Conservation (phyloP, 352 stramenopile genomes). For the Peronospora belbahrii region DNA sequence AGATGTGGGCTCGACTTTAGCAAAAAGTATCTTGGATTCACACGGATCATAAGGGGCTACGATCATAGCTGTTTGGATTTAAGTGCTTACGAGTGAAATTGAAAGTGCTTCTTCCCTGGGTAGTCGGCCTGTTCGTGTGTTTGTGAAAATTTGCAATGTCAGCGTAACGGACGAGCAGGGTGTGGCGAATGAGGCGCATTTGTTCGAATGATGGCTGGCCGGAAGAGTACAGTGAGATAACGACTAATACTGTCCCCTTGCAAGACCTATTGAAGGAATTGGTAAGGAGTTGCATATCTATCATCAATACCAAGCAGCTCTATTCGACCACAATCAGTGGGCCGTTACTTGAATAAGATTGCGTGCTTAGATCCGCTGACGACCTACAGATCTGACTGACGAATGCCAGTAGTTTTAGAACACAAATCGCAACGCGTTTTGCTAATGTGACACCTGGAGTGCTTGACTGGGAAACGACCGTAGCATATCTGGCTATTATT, state of each 20-base stretch:
- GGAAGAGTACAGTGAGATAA: constrained; percentile 15
- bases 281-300: not conserved
- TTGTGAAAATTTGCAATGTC: constrained; percentile 13
- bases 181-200: not conserved
- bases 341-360: constrained; percentile 16
- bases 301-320: not conserved
- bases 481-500: not conserved
- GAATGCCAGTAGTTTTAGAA: not conserved
- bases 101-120: constrained; percentile 2
- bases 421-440: not conserved
- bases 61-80: constrained; percentile 13
- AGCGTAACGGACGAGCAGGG: not conserved
- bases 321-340: not conserved
- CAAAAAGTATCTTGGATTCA: constrained; percentile 13
- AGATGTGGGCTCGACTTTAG: constrained; percentile 1
- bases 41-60: constrained; percentile 10
- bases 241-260: constrained; percentile 11
- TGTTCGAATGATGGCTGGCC: constrained; percentile 18
- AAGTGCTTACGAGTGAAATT: constrained; percentile 5
- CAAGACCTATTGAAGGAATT: constrained; percentile 4
- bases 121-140: constrained; percentile 2
- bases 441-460: constrained; percentile 4
- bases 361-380: constrained; percentile 3
- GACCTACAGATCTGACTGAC: not conserved
- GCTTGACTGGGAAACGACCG: constrained; percentile 11